phyloP scores from a whole-genome alignment of 1,139 yeast species.

The Candida sojae region DNA sequence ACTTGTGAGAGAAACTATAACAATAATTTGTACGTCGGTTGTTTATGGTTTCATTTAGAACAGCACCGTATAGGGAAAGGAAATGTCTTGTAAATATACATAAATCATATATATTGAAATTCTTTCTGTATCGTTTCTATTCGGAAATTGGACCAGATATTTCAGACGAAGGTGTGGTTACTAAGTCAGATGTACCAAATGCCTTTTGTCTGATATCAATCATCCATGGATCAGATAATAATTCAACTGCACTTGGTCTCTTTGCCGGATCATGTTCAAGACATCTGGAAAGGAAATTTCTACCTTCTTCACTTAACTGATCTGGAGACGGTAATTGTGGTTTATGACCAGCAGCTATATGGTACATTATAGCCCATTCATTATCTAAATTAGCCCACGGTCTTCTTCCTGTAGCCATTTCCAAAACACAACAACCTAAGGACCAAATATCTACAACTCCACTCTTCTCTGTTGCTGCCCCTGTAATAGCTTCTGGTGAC shows the following conservation, averaged over 20 bases:
- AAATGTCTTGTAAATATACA: slow-evolving; percentile 6
- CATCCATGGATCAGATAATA: slow-evolving; percentile 90
- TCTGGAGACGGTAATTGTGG: slow-evolving; percentile 83
- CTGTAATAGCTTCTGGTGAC: slow-evolving; percentile 97
- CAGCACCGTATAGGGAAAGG: neutral
- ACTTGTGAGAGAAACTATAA: slow-evolving; percentile 7
- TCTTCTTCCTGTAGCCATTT: slow-evolving; percentile 81
- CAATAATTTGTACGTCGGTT: no score
- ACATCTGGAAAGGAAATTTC: slow-evolving; percentile 69
- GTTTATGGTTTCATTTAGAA: no score
- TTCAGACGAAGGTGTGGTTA: slow-evolving; percentile 45
- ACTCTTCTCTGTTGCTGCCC: slow-evolving; percentile 61
- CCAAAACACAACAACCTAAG: slow-evolving; percentile 76
- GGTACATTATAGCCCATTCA: slow-evolving; percentile 98
- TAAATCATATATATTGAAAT: neutral
- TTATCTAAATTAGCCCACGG: slow-evolving; percentile 94
- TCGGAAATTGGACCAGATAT: slow-evolving; percentile 9
- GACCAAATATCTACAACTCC: slow-evolving; percentile 88
- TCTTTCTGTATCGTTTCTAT: no score
- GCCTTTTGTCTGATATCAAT: slow-evolving; percentile 71
- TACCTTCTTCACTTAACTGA: slow-evolving; percentile 76
- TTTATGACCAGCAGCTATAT: slow-evolving; percentile 91
- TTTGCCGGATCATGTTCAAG: slow-evolving; percentile 79
- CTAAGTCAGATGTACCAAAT: slow-evolving; percentile 40
- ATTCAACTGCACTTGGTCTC: slow-evolving; percentile 82